Percentiles rank a stretch among this genome's conserved stretches.
Conservation (phyloP, 192 early-diverging fungal genomes). For the Martensiomyces pterosporus region DNA sequence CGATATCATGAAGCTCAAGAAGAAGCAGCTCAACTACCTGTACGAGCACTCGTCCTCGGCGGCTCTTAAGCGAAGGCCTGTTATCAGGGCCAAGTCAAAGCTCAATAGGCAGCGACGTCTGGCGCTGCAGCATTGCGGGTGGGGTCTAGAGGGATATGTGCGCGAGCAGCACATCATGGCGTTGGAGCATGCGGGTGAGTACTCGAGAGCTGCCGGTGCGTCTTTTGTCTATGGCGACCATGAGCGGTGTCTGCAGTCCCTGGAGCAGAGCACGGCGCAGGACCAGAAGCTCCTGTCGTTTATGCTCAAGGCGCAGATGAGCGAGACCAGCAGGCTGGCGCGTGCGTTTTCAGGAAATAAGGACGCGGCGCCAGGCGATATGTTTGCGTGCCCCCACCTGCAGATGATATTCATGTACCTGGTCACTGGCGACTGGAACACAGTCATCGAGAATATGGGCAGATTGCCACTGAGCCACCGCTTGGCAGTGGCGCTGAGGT, state of each 20-base stretch:
- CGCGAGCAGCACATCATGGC: conserved; percentile 47
- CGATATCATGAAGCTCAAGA: conserved; percentile 37
- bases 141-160: conserved; percentile 46
- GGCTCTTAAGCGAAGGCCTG: conserved; percentile 5
- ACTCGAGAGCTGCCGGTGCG: conserved; percentile 82
- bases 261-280: conserved; percentile 24
- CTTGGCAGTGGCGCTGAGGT: conserved; percentile 79
- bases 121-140: conserved; percentile 55
- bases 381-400: conserved; percentile 64
- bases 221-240: conserved; percentile 81
- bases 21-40: conserved; percentile 46
- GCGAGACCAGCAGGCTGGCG: conserved; percentile 56
- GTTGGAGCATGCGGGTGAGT: conserved; percentile 64
- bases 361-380: conserved; percentile 20
- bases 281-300: conserved; percentile 78
- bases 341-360: conserved; percentile 15
- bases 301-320: conserved; percentile 42
- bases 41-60: conserved; percentile 45
- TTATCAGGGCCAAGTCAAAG: conserved; percentile 6
- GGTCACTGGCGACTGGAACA: conserved; percentile 75
- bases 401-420: conserved; percentile 86
- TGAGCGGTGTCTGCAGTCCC: conserved; percentile 67
- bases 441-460: conserved; percentile 64
- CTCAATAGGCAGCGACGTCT: conserved; percentile 41
- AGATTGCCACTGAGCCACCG: conserved; percentile 73